Base-by-base conservation (phyloP, 495 filamentous ascomycete genomes). In the Neurospora sp. region DNA sequence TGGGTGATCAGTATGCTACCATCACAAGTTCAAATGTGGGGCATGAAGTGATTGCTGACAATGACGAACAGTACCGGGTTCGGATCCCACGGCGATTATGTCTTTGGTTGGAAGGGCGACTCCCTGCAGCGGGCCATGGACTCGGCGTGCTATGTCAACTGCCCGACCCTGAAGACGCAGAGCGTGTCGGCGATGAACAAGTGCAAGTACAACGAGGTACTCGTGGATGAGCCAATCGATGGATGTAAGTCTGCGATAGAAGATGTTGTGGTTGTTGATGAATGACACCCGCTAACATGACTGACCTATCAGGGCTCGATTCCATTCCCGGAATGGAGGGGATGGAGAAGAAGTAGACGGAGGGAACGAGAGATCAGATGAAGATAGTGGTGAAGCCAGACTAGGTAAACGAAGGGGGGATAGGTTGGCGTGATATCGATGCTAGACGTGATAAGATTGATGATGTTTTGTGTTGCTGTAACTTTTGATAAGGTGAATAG, bases 71-170 rank as follows among this genome's bases (percentile, higher is more conserved):
- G 74, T 14, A 83, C 79, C 59, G 81, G 81, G 6, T 82, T 75
- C 74, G 77, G 77, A 11, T 78, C 75, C 2, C 81, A 83, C 72
- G 81, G 77, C 27, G 81, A 82, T 74, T 84, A 82, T 72, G 68
- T 83, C 38, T 83, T 83, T 59, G 81, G 82, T 14, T 82, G 82
- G 81, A 81, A 82, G 75, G 82, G 73, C 41, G 78, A 81, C 71
- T 76, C 80, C 16, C 76, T 83, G 16, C 83, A 81, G 73, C 78
- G 78, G 31, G 78, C 76, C 68, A 77, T 83, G 77, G 82, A 83
- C 73, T 80, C 81, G 72, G 61, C 75, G 39, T 83, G 81, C 76
- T 80, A 78, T 59, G 73, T 77, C 65, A 81, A 78, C 74, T 83
- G 82, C 77, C 77, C 81, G 37, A 77, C 76, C 37, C 78, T 83